Percentiles rank a stretch among this genome's conserved stretches.
These are phyloP conservation scores for Schoenoplectus triqueter DNA, from an alignment of 202 grass and related monocot genomes.

Conservation along the genomic window DNA sequence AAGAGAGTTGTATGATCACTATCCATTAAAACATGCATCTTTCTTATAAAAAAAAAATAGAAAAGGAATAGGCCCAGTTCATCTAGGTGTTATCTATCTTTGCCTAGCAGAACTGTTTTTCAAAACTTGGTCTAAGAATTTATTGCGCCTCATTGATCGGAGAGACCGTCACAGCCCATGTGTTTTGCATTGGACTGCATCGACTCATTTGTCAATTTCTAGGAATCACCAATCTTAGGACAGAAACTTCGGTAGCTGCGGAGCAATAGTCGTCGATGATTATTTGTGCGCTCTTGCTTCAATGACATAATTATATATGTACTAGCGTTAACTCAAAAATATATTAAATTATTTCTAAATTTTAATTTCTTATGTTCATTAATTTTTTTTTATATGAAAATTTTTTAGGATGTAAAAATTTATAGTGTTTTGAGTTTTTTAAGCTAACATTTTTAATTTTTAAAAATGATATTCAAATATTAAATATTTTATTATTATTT, in stretches of 20 bases:
- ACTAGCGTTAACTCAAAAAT: too few relatives aligned
- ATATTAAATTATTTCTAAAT: too few relatives aligned
- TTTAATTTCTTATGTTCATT: too few relatives aligned
- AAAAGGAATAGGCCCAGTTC: not conserved
- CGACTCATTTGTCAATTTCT: not conserved
- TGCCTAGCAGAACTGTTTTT: not conserved
- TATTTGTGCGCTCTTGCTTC: slow-evolving; percentile 24
- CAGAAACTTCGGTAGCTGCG: slow-evolving; percentile 11
- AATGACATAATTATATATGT: not conserved
- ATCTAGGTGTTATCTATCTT: slow-evolving; percentile 25
- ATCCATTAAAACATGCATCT: too few relatives aligned
- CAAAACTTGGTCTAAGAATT: slow-evolving; percentile 7
- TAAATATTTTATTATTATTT: too few relatives aligned
- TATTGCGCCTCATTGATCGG: slow-evolving; percentile 20
- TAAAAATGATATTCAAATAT: too few relatives aligned
- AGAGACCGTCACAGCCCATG: slow-evolving; percentile 11
- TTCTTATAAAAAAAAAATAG: not conserved
- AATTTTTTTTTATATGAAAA: too few relatives aligned
- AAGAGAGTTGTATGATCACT: too few relatives aligned
- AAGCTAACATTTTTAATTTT: too few relatives aligned
- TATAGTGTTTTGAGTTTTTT: too few relatives aligned
- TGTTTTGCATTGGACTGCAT: slow-evolving; percentile 25
- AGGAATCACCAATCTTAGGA: not conserved
- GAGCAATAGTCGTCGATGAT: slow-evolving; percentile 18
- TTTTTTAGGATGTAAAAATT: too few relatives aligned